Evolutionary conservation across 1,139 yeast species (phyloP), one percentile per base, ranked within the genome.

Genomic region (Yarrowia galli): DNA sequence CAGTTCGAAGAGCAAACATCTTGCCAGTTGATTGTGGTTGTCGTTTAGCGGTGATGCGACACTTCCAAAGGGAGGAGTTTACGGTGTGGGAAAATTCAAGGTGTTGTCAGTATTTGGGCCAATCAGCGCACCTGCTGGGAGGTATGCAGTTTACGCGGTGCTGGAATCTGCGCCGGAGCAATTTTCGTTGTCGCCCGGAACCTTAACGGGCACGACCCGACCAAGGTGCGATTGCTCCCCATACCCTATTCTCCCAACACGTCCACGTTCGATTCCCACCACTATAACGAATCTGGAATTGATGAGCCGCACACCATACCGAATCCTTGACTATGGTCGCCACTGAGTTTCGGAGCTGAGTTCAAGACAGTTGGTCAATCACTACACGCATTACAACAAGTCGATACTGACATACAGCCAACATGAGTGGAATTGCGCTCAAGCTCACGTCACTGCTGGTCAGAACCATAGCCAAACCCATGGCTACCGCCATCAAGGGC

Each of bases 391-490:
- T 25, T 23, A 15, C n/a, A 45, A n/a, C n/a, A n/a, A n/a, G n/a
- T n/a, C n/a, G n/a, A n/a, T n/a, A n/a, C n/a, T n/a, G n/a, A n/a
- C n/a, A n/a, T 20, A 46, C 22, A 25, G 2, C 51, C 10, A 20
- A 38, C 45, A 80, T 80, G 82, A 79, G 82, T 71, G 73, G 79
- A 25, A 76, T 91, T 53, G 93, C 96, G 15, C 82, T 91, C 67
- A 92, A 92, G 76, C 80, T 92, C 73, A 87, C 95, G 15, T 85
- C 96, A 48, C 82, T 92, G 69, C 81, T 91, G 69, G 86, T 91
- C 18, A 80, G 96, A 71, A 92, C 96, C 40, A 81, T 91, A 53
- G 89, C 97, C 49, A 90, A 91, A 75, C 97, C 97, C 1, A 84
- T 92, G 63, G 93, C 96, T 15, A 86, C 83, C 69, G 81, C 86